Base-by-base conservation (phyloP, 441 rosid species). In the Kokia cookei region DNA sequence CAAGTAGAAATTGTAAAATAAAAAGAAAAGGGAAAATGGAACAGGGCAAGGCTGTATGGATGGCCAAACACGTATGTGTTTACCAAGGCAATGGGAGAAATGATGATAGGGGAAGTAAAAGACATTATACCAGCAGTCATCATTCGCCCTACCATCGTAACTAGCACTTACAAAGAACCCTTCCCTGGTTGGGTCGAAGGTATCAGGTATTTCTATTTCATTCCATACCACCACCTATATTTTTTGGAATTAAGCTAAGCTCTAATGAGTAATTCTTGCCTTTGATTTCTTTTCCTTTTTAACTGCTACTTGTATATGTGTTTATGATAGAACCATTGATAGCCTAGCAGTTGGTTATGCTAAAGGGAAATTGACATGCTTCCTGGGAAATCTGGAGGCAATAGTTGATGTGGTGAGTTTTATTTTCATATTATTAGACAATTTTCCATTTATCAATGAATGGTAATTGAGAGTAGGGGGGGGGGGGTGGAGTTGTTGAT, bases 61-160 rank as follows among this genome's bases (percentile, higher is more conserved):
- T 89, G 93, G 93, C 91, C 93, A 63, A 89, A 87, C 74, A 81
- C 91, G 13, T 89, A 89, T n/a, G 93, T 85, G 8, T 89, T 87
- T 72, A 89, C 93, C 1, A 89, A 89, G 82, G 86, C 89, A 27
- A 83, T 89, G 91, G 93, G 82, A 50, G 93, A 89, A 80, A 89
- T 87, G 91, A 8, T 86, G 12, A 55, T 89, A 26, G 85, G 72
- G 19, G 22, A 80, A 7, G 24, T 53, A 13, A 84, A 82, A 74
- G 91, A 69, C 65, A 74, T 77, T 55, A 15, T 89, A 15, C 72
- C 91, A 2, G 75, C 81, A 2, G 88, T 85, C 19, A 86, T 86
- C 54, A 14, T 89, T 27, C 88, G 89, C 9, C 91, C 93, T 10
- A 71, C 91, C 2, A 86, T 89, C 73, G 40, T 89, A 9, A 86